Conservation (phyloP, 495 filamentous ascomycete species). For the Annulohypoxylon maeteangense region DNA sequence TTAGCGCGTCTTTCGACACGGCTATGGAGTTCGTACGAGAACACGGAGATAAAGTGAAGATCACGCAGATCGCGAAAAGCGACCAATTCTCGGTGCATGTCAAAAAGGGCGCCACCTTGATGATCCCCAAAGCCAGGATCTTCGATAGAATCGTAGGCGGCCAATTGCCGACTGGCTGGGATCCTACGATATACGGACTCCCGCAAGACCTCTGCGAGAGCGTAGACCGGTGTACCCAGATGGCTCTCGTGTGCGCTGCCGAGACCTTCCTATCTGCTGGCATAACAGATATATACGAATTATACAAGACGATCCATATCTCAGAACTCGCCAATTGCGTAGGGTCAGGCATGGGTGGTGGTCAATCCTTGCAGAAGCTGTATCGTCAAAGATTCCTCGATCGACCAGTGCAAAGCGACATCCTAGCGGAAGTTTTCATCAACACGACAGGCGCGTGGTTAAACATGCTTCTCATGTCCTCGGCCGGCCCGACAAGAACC, state of each 20-base stretch:
- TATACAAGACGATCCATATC: conserved; percentile 98
- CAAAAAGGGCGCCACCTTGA: conserved; percentile 88
- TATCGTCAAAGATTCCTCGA: conserved; percentile 95
- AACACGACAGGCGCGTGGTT: conserved; percentile 99
- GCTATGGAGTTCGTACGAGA: conserved; percentile 95
- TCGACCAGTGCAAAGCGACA: conserved; percentile 96
- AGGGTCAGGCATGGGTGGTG: conserved; percentile 95
- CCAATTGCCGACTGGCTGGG: conserved; percentile 95
- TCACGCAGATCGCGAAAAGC: conserved; percentile 89
- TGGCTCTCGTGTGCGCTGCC: conserved; percentile 89
- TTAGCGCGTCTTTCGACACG: conserved; percentile 94
- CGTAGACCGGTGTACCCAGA: conserved; percentile 94
- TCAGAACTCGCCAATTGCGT: conserved; percentile 98
- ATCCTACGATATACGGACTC: conserved; percentile 90
- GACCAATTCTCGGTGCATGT: conserved; percentile 92
- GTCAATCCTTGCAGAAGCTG: conserved; percentile 89
- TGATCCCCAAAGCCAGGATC: conserved; percentile 94
- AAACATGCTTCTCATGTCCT: conserved; percentile 96
- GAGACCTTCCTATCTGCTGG: conserved; percentile 89
- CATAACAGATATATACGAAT: conserved; percentile 98
- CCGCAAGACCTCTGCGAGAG: conserved; percentile 96
- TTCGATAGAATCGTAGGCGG: conserved; percentile 97
- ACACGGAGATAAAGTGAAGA: conserved; percentile 94
- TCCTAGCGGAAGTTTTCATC: conserved; percentile 98
- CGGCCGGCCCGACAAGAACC: conserved; percentile 96